Conservation (phyloP, 2,329 filamentous ascomycete genomes). For the Didymella exigua region DNA sequence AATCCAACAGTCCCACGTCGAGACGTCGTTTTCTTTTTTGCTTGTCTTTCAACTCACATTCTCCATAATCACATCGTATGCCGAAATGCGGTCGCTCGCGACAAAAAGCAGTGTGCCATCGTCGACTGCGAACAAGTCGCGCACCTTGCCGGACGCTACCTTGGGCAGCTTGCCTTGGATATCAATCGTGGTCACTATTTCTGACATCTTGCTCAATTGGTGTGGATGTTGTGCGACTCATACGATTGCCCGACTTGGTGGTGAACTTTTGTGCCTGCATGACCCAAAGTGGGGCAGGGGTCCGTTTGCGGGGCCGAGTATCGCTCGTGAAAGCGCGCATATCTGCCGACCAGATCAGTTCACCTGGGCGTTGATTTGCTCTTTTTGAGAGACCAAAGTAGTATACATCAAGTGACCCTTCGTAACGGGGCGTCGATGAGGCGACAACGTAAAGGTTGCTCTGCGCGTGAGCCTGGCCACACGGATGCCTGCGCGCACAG, state of each 20-base stretch:
- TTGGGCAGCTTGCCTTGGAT: conserved; percentile 49
- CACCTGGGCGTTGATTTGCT: neutral
- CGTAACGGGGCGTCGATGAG: neutral
- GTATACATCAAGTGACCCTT: neutral
- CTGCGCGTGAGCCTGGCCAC: conserved; percentile 1
- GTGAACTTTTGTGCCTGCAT: conserved; percentile 22
- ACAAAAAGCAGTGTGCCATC: conserved; percentile 77
- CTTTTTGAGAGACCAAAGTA: neutral
- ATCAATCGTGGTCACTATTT: conserved; percentile 39
- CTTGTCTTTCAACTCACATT: conserved; percentile 61
- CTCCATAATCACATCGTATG: conserved; percentile 88
- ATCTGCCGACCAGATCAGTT: neutral
- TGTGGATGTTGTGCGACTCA: conserved; percentile 14
- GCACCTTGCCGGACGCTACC: conserved; percentile 73
- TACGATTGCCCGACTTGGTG: conserved; percentile 22
- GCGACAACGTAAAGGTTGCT: neutral
- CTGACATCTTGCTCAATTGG: conserved; percentile 16
- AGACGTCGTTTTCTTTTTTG: neutral
- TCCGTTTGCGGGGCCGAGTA: conserved; percentile 10
- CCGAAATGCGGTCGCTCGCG: conserved; percentile 88
- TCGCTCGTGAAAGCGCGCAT: neutral
- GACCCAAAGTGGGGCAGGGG: conserved; percentile 21
- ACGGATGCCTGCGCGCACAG: conserved; percentile 8
- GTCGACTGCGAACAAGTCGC: conserved; percentile 78
- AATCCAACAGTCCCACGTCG: neutral